A percentile compares a stretch with the other conserved stretches of the same genome.
Evolutionary conservation across 2,329 filamentous ascomycete genomes (phyloP).

Genomic region (Trichoderma gracile): DNA sequence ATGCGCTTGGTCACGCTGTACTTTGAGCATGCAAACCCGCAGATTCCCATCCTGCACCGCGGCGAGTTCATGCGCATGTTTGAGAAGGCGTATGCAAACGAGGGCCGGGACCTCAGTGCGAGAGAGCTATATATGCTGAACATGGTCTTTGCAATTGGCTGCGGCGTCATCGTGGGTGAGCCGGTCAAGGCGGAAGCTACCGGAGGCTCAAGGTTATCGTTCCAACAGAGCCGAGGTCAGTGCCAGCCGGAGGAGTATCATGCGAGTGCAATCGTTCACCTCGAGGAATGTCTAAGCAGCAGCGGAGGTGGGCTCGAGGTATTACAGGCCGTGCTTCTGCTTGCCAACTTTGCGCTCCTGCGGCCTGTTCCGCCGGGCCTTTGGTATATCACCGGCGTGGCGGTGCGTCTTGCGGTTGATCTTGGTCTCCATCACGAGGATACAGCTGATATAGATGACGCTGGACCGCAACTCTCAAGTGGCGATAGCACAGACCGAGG

Average conservation of each 20-base stretch:
- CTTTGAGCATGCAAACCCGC: slow-evolving; percentile 94
- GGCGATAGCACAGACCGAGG: slow-evolving; percentile 52
- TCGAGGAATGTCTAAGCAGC: slow-evolving; percentile 82
- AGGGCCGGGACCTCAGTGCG: slow-evolving; percentile 66
- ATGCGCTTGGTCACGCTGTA: slow-evolving; percentile 76
- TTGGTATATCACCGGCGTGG: slow-evolving; percentile 97
- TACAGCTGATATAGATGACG: slow-evolving; percentile 63
- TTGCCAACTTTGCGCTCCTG: slow-evolving; percentile 88
- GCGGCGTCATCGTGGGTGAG: slow-evolving; percentile 82
- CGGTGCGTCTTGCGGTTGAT: slow-evolving; percentile 85
- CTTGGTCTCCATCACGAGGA: slow-evolving; percentile 92
- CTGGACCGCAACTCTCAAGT: slow-evolving; percentile 47
- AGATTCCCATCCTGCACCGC: slow-evolving; percentile 89
- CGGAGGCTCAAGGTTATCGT: slow-evolving; percentile 34
- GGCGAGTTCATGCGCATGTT: slow-evolving; percentile 88
- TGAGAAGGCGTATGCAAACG: slow-evolving; percentile 73
- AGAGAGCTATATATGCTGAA: slow-evolving; percentile 92
- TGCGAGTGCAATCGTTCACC: slow-evolving; percentile 86
- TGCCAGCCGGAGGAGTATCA: slow-evolving; percentile 93
- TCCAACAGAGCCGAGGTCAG: slow-evolving; percentile 44
- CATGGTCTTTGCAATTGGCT: slow-evolving; percentile 95
- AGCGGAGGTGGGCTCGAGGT: slow-evolving; percentile 91
- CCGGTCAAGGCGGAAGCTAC: slow-evolving; percentile 51
- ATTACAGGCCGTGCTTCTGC: slow-evolving; percentile 84
- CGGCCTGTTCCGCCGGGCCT: slow-evolving; percentile 89